Base-by-base conservation (phyloP, 1,284 basidiomycete species). In the Takashimella tepidaria region DNA sequence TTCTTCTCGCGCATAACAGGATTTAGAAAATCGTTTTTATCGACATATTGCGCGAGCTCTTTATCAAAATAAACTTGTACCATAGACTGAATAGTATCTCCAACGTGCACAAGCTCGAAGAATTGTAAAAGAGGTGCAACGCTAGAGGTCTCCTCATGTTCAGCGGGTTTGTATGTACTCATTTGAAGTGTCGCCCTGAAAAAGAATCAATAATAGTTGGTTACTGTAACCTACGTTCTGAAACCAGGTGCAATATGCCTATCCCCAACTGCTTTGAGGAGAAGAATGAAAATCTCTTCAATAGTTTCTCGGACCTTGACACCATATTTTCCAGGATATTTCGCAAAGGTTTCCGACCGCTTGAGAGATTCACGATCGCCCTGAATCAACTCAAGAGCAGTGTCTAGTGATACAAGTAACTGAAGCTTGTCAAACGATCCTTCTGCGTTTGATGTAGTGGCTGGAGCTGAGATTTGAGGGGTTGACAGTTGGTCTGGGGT, bases 41-140 rank as follows among this genome's bases (percentile, higher is more conserved):
- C 91, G 42, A 96, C 92, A 66, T 92, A 87, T 0, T 80, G 83
- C 2, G 87, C 89, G 69, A 98, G 78, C 67, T 96, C 93, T 69
- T 93, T 93, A 68, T 98, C 92, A 68, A 93, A 98, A 75, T 95
- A 98, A 1, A 98, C 95, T 63, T 98, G 91, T 2, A 96, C 84
- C 85, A 98, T 96, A 24, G 88, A 90, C 76, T 93, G 90, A 49
- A 98, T 97, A 19, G 91, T 98, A 72, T 98, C 95, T 0, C 92
- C 96, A 16, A 98, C 81, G 76, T 98, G 95, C 0, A 96, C 93
- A 16, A 98, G 80, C 78, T 98, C 95, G 64, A 98, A 98, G 76
- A 98, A 98, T 73, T 98, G 92, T 44, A 97, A 78, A 1, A 98
- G 76, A 0, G 95, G 92, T 0, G 92, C 90, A 1, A 98, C 92